phyloP scores from a whole-genome alignment of 2,329 filamentous ascomycete genomes.

The Mycosphaerelloides madeirae region DNA sequence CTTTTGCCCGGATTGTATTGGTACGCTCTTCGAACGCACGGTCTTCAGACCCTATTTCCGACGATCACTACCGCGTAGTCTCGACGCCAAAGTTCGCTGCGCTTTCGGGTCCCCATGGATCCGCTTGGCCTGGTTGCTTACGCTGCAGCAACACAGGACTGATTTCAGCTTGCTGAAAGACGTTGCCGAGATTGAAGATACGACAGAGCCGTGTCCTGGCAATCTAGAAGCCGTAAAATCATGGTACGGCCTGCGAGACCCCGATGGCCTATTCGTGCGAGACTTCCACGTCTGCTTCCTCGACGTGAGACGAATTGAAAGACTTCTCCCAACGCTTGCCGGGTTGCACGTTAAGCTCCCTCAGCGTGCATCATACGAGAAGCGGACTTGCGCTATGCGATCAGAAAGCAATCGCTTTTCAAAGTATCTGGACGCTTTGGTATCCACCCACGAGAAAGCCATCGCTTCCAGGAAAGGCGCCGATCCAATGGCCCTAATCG shows the following conservation, averaged over 20 bases:
- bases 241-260: slow-evolving; percentile 74
- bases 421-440: slow-evolving; percentile 53
- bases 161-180: slow-evolving; percentile 66
- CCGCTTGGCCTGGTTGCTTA: slow-evolving; percentile 77
- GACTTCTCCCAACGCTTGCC: slow-evolving; percentile 66
- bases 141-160: slow-evolving; percentile 61
- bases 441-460: slow-evolving; percentile 48
- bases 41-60: slow-evolving; percentile 65
- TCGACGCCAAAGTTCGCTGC: slow-evolving; percentile 60
- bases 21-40: slow-evolving; percentile 62
- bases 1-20: slow-evolving; percentile 78
- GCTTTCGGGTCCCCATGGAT: slow-evolving; percentile 81
- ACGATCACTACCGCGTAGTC: slow-evolving; percentile 54
- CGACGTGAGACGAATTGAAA: slow-evolving; percentile 68
- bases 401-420: slow-evolving; percentile 55
- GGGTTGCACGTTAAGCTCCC: slow-evolving; percentile 56
- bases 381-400: slow-evolving; percentile 65
- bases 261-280: slow-evolving; percentile 60
- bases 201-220: slow-evolving; percentile 55
- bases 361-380: slow-evolving; percentile 44
- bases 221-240: slow-evolving; percentile 52
- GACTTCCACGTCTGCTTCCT: slow-evolving; percentile 71
- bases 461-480: slow-evolving; percentile 36
- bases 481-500: slow-evolving; percentile 59
- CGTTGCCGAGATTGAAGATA: slow-evolving; percentile 59